Evolutionary conservation across 2,329 filamentous ascomycete species (phyloP).

Genomic region (Epichloe bromicola): DNA sequence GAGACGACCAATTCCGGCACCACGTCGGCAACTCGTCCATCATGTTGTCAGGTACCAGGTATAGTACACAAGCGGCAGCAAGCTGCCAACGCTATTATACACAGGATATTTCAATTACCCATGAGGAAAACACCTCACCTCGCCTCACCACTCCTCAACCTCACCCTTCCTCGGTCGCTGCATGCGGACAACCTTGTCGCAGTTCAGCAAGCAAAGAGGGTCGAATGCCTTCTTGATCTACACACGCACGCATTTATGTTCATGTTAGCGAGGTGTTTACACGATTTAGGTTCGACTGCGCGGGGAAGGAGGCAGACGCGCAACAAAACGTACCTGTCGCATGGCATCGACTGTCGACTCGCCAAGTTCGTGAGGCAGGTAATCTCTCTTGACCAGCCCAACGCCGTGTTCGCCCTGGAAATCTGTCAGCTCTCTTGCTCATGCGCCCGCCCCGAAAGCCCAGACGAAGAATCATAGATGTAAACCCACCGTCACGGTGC

Average conservation of each 20-base stretch:
- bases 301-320: too few species aligned
- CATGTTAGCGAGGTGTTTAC: neutral
- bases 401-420: conserved; percentile 66
- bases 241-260: neutral
- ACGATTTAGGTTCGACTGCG: too few species aligned
- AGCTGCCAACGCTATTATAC: too few species aligned
- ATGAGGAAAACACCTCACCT: too few species aligned
- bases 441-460: neutral
- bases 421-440: neutral
- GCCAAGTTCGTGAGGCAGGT: conserved; percentile 66
- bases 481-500: conserved; percentile 53
- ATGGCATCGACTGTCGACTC: conserved; percentile 65
- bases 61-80: too few species aligned
- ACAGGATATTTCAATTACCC: too few species aligned
- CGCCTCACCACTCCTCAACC: conserved; percentile 29
- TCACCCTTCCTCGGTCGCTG: conserved; percentile 32
- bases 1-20: too few species aligned
- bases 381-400: conserved; percentile 73
- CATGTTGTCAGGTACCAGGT: too few species aligned
- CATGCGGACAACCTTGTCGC: conserved; percentile 54
- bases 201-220: conserved; percentile 57
- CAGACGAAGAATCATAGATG: conserved; percentile 11
- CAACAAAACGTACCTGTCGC: conserved; percentile 49
- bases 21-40: too few species aligned
- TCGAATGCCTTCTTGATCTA: conserved; percentile 73